A percentile compares a stretch with the other conserved stretches of the same genome.
Evolutionary conservation across 306 rosid genomes (phyloP).

Genomic region (Citrullus amarus): DNA sequence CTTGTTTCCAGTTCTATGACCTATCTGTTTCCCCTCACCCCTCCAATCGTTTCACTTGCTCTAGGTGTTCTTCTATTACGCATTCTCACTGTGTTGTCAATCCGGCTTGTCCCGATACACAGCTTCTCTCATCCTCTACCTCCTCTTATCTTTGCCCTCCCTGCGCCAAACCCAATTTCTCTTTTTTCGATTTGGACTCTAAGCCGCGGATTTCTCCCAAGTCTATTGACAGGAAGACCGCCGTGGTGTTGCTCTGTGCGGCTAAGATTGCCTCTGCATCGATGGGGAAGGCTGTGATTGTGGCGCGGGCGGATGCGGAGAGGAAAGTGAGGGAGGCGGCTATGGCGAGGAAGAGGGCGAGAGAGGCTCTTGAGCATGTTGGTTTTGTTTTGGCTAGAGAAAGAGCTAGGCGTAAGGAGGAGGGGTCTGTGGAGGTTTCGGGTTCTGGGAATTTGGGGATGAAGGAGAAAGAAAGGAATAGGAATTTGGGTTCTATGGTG

Average conservation of each 20-base stretch:
- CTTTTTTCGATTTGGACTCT: constrained; percentile 38
- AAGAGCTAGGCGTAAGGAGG: constrained; percentile 17
- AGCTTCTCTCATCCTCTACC: background rate
- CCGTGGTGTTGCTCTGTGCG: constrained; percentile 48
- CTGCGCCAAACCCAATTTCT: constrained; percentile 40
- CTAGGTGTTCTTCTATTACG: constrained; percentile 60
- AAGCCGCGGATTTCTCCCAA: background rate
- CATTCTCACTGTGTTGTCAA: constrained; percentile 54
- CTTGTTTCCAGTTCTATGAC: constrained; percentile 52
- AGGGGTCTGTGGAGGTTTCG: constrained; percentile 20
- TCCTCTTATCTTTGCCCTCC: constrained; percentile 42
- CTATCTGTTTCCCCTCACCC: constrained; percentile 24
- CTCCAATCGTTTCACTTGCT: constrained; percentile 32
- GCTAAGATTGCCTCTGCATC: constrained; percentile 37
- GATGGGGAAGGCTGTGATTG: constrained; percentile 19
- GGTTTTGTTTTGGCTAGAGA: constrained; percentile 17
- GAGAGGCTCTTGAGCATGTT: constrained; percentile 38
- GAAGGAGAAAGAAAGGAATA: constrained; percentile 14
- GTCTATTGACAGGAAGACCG: constrained; percentile 27
- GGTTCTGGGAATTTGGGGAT: constrained; percentile 17
- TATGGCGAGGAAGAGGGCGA: constrained; percentile 40
- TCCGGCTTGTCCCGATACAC: constrained; percentile 14
- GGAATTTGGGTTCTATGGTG: constrained; percentile 7
- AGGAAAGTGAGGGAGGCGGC: constrained; percentile 41
- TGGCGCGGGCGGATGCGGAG: constrained; percentile 37